Conservation (phyloP, 495 filamentous ascomycete species). For the Astrothelium subdiscretum region DNA sequence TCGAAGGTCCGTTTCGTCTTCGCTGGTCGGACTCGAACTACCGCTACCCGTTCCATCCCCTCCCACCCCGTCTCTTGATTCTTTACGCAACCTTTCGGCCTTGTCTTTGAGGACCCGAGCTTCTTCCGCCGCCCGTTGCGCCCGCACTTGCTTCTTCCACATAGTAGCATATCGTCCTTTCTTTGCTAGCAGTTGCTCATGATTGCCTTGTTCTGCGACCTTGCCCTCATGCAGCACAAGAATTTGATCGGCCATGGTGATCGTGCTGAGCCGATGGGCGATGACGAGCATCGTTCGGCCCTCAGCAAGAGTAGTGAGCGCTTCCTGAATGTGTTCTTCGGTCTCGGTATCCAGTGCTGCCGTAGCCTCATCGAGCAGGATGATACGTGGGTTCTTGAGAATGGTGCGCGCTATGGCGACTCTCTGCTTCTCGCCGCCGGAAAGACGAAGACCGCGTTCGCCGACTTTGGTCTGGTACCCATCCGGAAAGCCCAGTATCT, state of each 20-base stretch:
- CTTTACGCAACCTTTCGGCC: slow-evolving; percentile 42
- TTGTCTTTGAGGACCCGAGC: slow-evolving; percentile 45
- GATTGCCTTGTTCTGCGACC: slow-evolving; percentile 76
- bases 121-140: slow-evolving; percentile 70
- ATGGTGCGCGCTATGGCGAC: slow-evolving; percentile 96
- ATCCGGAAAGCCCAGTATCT: slow-evolving; percentile 87
- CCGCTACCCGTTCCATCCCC: slow-evolving; percentile 4
- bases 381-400: slow-evolving; percentile 88
- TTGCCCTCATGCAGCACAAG: slow-evolving; percentile 78
- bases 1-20: slow-evolving; percentile 24
- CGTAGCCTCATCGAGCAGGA: slow-evolving; percentile 92
- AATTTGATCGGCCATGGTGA: slow-evolving; percentile 89
- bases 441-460: slow-evolving; percentile 84
- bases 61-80: slow-evolving; percentile 16
- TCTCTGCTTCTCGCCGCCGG: slow-evolving; percentile 92
- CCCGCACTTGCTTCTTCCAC: slow-evolving; percentile 93
- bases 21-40: slow-evolving; percentile 17
- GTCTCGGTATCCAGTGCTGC: slow-evolving; percentile 92
- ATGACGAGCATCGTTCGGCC: slow-evolving; percentile 81
- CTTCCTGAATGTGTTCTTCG: slow-evolving; percentile 87
- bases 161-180: slow-evolving; percentile 79
- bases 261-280: slow-evolving; percentile 85
- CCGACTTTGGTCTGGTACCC: slow-evolving; percentile 86
- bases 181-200: slow-evolving; percentile 65
- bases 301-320: slow-evolving; percentile 63